Conservation (phyloP, 2,329 filamentous ascomycete genomes). For the Dactylella cylindrospora region DNA sequence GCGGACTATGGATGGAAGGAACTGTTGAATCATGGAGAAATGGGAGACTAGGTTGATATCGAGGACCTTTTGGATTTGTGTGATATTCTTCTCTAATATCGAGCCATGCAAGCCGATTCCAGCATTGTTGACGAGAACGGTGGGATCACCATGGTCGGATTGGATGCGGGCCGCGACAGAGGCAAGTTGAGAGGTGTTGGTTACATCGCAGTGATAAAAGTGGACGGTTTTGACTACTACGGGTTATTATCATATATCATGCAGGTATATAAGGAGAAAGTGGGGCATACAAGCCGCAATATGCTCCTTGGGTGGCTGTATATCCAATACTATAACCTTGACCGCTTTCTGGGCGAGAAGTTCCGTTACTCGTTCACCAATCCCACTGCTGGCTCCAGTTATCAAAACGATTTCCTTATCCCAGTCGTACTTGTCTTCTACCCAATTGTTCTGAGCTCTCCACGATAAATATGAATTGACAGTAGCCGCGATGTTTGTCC, state of each 20-base stretch:
- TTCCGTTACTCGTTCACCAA: constrained; percentile 23
- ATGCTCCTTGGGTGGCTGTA: constrained; percentile 9
- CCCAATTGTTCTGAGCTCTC: constrained; percentile 35
- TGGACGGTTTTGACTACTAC: constrained; percentile 25
- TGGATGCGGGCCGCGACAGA: constrained; percentile 50
- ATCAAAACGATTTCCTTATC: constrained; percentile 30
- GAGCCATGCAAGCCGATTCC: constrained; percentile 51
- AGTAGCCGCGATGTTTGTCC: not conserved
- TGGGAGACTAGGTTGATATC: constrained; percentile 70
- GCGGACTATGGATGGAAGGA: constrained; percentile 65
- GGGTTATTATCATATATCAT: too few species aligned
- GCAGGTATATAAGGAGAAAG: too few species aligned
- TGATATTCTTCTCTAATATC: constrained; percentile 9
- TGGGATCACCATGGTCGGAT: constrained; percentile 51
- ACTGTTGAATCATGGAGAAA: constrained; percentile 66
- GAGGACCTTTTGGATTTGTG: constrained; percentile 53
- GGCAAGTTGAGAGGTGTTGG: constrained; percentile 12
- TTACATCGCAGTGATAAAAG: constrained; percentile 36
- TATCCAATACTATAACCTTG: constrained; percentile 28
- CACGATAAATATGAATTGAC: constrained; percentile 28
- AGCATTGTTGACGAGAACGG: constrained; percentile 53
- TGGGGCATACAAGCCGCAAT: constrained; percentile 15
- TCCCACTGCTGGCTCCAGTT: constrained; percentile 31
- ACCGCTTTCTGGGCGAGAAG: constrained; percentile 24
- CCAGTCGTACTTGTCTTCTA: constrained; percentile 40